Conservation (phyloP, 306 rosid species). For the Oxytropis ochrocephala region DNA sequence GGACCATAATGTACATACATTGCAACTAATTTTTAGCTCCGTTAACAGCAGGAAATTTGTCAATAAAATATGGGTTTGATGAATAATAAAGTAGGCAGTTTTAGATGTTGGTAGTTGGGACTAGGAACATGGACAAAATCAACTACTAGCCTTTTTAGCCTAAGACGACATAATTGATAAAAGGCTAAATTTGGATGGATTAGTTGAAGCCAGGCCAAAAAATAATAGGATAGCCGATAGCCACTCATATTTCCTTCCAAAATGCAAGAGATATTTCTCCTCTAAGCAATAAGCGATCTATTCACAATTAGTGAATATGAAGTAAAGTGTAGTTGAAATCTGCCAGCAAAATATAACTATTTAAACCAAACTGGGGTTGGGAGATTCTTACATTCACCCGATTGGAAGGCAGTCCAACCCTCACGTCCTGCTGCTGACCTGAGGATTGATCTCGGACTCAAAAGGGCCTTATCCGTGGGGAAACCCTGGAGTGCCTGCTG, state of each 20-base stretch:
- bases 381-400: no score
- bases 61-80: background rate
- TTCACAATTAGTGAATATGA: background rate
- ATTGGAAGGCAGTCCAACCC: no score
- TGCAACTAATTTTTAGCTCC: background rate
- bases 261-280: background rate
- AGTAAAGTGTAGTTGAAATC: background rate
- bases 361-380: no score
- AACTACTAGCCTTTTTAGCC: background rate
- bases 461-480: no score
- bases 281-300: background rate
- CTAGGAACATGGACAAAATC: background rate
- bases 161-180: background rate
- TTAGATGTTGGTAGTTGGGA: background rate
- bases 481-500: no score
- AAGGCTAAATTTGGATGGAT: background rate
- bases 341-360: no score
- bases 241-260: background rate
- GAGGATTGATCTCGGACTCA: no score
- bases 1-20: background rate
- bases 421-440: no score
- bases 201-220: background rate
- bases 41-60: background rate
- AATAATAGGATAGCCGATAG: background rate
- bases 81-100: background rate